Evolutionary conservation across 2,329 filamentous ascomycete genomes (phyloP), one percentile per base, ranked within the genome.

Genomic region (Neonectria magnoliae): DNA sequence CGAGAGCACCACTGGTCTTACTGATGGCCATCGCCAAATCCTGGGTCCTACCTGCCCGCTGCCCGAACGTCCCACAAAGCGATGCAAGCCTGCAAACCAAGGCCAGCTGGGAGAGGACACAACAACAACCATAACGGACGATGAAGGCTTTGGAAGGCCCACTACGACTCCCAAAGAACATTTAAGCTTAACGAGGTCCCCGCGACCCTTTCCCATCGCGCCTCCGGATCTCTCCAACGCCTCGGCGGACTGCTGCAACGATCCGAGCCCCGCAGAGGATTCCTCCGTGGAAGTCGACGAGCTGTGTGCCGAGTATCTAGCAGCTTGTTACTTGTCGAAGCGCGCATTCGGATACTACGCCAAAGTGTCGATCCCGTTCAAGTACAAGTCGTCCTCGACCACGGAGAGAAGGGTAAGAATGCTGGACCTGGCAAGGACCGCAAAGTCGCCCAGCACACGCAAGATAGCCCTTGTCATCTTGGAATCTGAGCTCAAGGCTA

Each of bases 251-350:
- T 31, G 7, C 25, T 31, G 3, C 45, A 50, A 50, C 45, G 16
- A 10, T 25, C 4, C 16, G 45, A 29, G 14, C 14, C 27, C 18
- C 1, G 18, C 7, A 3, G 13, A 53, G 11, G 47, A 52, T 6
- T 52, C 48, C 16, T 52, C 27, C 6, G n/a, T 22, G 2, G 10
- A 45, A 4, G 10, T 36, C 7, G 27, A 59, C 16, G 50, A 45
- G 13, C 11, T 59, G 11, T 53, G 57, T 14, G 57, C 57, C 18
- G 57, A 59, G 16, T 59, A 44, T 18, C n/a, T 59, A 18, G 57
- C 48, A 8, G 27, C n/a, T 5, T 59, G 57, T 18, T 53, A 36
- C n/a, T 14, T 52, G 41, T 59, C 52, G 18, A 33, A 53, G 16
- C 31, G 13, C 2, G 47, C 57, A 25, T 59, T 59, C 52, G 4